Conservation (phyloP, 1,284 basidiomycete genomes). For the Leucoagaricus sp. region DNA sequence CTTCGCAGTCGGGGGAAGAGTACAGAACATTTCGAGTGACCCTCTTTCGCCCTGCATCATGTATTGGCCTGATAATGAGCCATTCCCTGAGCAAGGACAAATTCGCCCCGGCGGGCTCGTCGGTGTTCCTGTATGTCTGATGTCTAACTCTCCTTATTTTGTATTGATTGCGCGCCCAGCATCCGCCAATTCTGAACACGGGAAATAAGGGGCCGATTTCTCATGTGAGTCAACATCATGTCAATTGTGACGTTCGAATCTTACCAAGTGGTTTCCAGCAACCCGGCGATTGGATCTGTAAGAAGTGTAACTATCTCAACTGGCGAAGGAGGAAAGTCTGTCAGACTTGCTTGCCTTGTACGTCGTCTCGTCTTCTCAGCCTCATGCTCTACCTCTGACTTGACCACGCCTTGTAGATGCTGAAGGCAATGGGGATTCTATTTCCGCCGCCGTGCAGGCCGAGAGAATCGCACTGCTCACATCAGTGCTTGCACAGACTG, state of each 20-base stretch:
- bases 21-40: constrained; percentile 74
- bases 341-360: constrained; percentile 85
- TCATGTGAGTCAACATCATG: constrained; percentile 39
- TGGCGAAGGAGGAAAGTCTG: constrained; percentile 87
- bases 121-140: constrained; percentile 52
- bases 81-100: constrained; percentile 74
- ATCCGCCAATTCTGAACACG: constrained; percentile 85
- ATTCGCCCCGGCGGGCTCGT: constrained; percentile 60
- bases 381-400: constrained; percentile 15
- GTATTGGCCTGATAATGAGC: constrained; percentile 87
- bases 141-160: constrained; percentile 1
- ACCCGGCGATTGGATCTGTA: constrained; percentile 90
- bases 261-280: constrained; percentile 58
- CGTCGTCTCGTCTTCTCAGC: constrained; percentile 27
- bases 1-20: constrained; percentile 70
- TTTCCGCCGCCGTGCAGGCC: constrained; percentile 78
- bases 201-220: constrained; percentile 85
- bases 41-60: constrained; percentile 72
- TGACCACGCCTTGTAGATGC: constrained; percentile 51
- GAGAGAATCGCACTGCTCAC: constrained; percentile 77
- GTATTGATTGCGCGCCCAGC: constrained; percentile 39
- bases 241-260: constrained; percentile 10
- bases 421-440: constrained; percentile 82
- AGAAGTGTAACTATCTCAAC: constrained; percentile 82
- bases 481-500: constrained; percentile 61